Evolutionary conservation across 1,284 basidiomycete species (phyloP).

Genomic region (Rhodotorula glutinis): DNA sequence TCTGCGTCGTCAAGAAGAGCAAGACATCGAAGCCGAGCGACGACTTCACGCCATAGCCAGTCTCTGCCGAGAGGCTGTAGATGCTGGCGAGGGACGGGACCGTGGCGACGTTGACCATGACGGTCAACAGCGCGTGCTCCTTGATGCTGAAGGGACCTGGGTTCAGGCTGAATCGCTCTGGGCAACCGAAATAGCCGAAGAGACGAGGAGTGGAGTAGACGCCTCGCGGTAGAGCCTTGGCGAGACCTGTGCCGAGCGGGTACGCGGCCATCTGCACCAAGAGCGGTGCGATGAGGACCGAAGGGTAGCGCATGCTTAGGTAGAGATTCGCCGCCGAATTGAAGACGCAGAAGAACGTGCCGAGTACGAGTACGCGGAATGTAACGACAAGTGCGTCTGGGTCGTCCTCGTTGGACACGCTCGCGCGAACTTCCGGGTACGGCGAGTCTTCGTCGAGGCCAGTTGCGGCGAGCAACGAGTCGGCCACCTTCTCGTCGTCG

Average conservation of each 20-base stretch:
- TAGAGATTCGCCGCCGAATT: conserved; percentile 77
- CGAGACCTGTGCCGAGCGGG: conserved; percentile 81
- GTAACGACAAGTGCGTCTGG: conserved; percentile 90
- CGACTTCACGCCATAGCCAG: conserved; percentile 62
- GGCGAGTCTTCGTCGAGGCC: conserved; percentile 75
- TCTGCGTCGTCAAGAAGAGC: conserved; percentile 77
- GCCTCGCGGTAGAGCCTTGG: conserved; percentile 76
- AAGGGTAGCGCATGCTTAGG: conserved; percentile 86
- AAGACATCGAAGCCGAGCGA: conserved; percentile 62
- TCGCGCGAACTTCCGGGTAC: conserved; percentile 91
- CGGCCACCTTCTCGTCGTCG: too few relatives aligned
- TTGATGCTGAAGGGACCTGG: conserved; percentile 99
- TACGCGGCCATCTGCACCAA: conserved; percentile 79
- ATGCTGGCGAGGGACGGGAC: conserved; percentile 68
- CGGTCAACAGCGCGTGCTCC: conserved; percentile 86
- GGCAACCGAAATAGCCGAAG: conserved; percentile 48
- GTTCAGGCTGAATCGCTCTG: conserved; percentile 72
- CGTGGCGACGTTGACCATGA: conserved; percentile 86
- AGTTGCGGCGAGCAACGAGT: neutral
- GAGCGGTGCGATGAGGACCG: conserved; percentile 74
- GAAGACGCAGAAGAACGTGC: conserved; percentile 67
- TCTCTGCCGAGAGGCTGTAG: conserved; percentile 70
- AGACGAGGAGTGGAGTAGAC: conserved; percentile 66
- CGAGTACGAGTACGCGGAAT: conserved; percentile 81
- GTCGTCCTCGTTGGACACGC: conserved; percentile 94